Evolutionary conservation across 2,329 filamentous ascomycete genomes (phyloP), one percentile per base, ranked within the genome.

Genomic region (Aspergillus pseudotamarii): DNA sequence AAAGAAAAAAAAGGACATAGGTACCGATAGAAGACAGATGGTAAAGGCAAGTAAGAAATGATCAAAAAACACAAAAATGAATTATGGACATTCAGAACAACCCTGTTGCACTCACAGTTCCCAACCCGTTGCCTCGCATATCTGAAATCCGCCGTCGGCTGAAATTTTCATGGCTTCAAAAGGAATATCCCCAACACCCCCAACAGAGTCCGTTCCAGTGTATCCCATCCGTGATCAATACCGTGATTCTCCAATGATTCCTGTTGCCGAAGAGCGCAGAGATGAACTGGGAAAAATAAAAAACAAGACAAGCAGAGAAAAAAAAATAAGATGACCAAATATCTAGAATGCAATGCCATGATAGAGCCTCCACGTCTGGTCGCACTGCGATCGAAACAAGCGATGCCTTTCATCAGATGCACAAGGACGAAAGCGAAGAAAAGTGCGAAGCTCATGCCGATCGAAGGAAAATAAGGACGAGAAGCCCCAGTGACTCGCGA

Each of bases 191-290:
- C 75, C 74, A 77, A 77, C 75, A 77, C 75, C 75, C 72, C 73
- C 74, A 72, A 74, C 71, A 74, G 68, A 74, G 71, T 74, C 74
- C 75, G 67, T 73, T 70, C 72, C 73, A 68, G 70, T 75, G 75
- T 77, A 75, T 76, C 73, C 74, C 73, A 75, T 71, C 74, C 75
- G 69, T 74, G 69, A 75, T 75, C 74, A 75, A 76, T 72, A 75
- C 75, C 74, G 67, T 74, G 71, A 74, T 76, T 76, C 75, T 76
- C 75, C 75, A 72, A 75, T 71, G 70, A 72, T 73, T 73, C 72
- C 74, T 72, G 72, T 70, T 73, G 71, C 72, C 71, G 66, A 74
- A 75, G 65, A 69, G 71, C 69, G 73, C 73, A 75, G 69, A 76
- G 63, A 69, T 68, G 65, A 67, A 70, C 61, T 65, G 62, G 65